These are phyloP conservation scores for Cerioporus squamosus DNA, from an alignment of 1,284 basidiomycete species.

Conservation along the genomic window DNA sequence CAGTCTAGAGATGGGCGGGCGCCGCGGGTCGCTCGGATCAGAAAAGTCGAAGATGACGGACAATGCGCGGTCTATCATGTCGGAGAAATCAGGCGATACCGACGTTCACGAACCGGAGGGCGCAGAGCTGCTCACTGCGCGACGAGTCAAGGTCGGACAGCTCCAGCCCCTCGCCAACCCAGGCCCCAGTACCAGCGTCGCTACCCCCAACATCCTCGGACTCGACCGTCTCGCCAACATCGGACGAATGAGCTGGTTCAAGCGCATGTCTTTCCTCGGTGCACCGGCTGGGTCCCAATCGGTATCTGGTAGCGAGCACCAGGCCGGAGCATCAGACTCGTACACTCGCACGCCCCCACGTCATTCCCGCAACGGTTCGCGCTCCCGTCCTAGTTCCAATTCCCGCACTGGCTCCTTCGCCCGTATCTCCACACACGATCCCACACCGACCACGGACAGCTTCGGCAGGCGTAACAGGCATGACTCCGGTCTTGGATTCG, in stretches of 20 bases:
- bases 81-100: constrained; percentile 31
- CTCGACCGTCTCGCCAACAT: constrained; percentile 49
- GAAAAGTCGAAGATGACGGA: constrained; percentile 30
- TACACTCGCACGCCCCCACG: constrained; percentile 37
- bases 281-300: constrained; percentile 14
- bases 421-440: constrained; percentile 21
- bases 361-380: constrained; percentile 36
- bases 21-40: constrained; percentile 32
- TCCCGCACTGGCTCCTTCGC: constrained; percentile 22
- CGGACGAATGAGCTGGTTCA: constrained; percentile 59
- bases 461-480: constrained; percentile 19
- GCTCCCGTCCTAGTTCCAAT: constrained; percentile 37
- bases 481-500: constrained; percentile 35
- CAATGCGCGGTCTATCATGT: constrained; percentile 25
- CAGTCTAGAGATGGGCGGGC: constrained; percentile 38
- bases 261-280: constrained; percentile 34
- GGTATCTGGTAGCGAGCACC: constrained; percentile 17
- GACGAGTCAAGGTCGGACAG: constrained; percentile 54
- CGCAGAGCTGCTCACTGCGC: constrained; percentile 59
- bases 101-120: constrained; percentile 43
- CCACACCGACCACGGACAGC: constrained; percentile 20
- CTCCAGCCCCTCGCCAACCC: constrained; percentile 20
- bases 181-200: constrained; percentile 31
- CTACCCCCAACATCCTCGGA: constrained; percentile 36
- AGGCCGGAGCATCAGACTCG: constrained; percentile 20